A percentile compares a stretch with the other conserved stretches of the same genome.
phyloP scores from a whole-genome alignment of 805 yeast species.

The Lipomyces mesembrius region DNA sequence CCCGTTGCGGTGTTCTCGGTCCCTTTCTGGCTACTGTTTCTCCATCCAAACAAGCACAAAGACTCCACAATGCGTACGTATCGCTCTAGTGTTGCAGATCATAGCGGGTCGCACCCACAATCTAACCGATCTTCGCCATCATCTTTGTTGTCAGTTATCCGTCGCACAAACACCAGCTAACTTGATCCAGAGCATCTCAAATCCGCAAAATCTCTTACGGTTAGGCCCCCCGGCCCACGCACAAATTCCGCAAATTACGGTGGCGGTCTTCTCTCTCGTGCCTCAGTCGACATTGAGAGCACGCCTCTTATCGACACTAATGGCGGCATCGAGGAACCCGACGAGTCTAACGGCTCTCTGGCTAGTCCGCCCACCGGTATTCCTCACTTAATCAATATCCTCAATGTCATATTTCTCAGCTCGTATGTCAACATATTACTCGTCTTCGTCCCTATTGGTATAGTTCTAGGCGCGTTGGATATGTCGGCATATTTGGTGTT shows the following conservation, averaged over 20 bases:
- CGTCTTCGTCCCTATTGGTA: conserved; percentile 86
- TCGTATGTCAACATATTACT: conserved; percentile 75
- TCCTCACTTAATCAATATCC: background rate
- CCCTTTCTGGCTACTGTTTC: background rate
- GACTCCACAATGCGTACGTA: background rate
- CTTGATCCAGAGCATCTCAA: conserved; percentile 14
- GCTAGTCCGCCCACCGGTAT: background rate
- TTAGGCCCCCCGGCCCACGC: conserved; percentile 28
- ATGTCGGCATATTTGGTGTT: conserved; percentile 64
- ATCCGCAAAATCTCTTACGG: conserved; percentile 21
- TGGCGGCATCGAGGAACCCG: conserved; percentile 2
- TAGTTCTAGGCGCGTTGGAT: conserved; percentile 65
- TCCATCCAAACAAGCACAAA: background rate
- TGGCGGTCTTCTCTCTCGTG: background rate
- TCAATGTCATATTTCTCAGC: conserved; percentile 22
- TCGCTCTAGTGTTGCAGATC: background rate
- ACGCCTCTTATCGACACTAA: conserved; percentile 7
- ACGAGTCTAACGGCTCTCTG: background rate
- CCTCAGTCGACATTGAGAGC: conserved; percentile 2
- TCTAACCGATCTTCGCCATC: too few relatives aligned
- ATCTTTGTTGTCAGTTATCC: too few relatives aligned
- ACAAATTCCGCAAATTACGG: conserved; percentile 14
- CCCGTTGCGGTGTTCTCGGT: background rate
- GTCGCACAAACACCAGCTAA: background rate
- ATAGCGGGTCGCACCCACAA: background rate